A percentile compares a stretch with the other conserved stretches of the same genome.
Evolutionary conservation across 225 moss, liverwort and hornwort genomes (phyloP).

Genomic region (Sphagnum tenellum): DNA sequence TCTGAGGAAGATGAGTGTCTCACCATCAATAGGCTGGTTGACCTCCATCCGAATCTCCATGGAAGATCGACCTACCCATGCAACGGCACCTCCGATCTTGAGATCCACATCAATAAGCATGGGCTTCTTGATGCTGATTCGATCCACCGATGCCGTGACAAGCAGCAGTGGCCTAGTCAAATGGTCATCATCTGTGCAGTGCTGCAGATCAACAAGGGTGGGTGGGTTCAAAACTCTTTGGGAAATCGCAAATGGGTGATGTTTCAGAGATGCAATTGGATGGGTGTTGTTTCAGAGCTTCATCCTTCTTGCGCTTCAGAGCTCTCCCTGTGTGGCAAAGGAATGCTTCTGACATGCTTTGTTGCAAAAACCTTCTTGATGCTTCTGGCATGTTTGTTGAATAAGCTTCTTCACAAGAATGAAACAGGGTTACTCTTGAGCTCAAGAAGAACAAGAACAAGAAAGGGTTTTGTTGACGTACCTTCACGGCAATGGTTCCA

Average conservation of each 20-base stretch:
- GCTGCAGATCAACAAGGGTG: constrained; percentile 25
- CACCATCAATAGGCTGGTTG: constrained; percentile 48
- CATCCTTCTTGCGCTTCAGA: too few relatives aligned
- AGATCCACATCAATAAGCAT: constrained; percentile 62
- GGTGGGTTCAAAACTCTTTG: too few relatives aligned
- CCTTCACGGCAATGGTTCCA: constrained; percentile 92
- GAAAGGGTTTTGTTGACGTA: constrained; percentile 5
- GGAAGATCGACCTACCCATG: constrained; percentile 93
- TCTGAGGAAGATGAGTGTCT: background rate
- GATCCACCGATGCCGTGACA: constrained; percentile 96
- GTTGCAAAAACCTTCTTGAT: too few relatives aligned
- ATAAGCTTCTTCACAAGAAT: too few relatives aligned
- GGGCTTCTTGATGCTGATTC: constrained; percentile 81
- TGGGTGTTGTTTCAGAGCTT: too few relatives aligned
- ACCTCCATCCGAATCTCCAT: constrained; percentile 99
- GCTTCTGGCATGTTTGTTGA: too few relatives aligned
- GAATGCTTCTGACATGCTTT: too few relatives aligned
- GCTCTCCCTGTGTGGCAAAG: too few relatives aligned
- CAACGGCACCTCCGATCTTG: constrained; percentile 62
- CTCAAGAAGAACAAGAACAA: too few relatives aligned
- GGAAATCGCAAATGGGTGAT: too few relatives aligned
- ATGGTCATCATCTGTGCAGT: constrained; percentile 88
- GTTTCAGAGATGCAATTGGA: too few relatives aligned
- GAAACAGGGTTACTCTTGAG: too few relatives aligned
- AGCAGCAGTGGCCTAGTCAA: constrained; percentile 77